These are phyloP conservation scores for Alternaria hordeiaustralica DNA, from an alignment of 2,329 filamentous ascomycete species.

Conservation along the genomic window DNA sequence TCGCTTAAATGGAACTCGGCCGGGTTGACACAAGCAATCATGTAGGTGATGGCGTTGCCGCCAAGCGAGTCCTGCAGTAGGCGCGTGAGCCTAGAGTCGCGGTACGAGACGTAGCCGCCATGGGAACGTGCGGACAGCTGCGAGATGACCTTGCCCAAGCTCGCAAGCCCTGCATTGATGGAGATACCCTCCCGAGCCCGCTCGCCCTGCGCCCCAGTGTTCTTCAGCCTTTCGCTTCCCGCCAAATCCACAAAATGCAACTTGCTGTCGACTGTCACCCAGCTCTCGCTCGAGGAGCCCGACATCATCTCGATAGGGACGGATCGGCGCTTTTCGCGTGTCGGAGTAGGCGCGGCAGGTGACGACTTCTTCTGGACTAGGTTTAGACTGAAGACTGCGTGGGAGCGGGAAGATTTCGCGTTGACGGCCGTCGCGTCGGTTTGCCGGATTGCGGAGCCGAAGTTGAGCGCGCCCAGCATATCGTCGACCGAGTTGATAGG, in stretches of 20 bases:
- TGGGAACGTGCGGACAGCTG: constrained; percentile 89
- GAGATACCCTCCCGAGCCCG: constrained; percentile 95
- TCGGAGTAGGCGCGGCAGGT: constrained; percentile 51
- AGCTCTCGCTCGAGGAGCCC: constrained; percentile 59
- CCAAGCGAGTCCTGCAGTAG: constrained; percentile 95
- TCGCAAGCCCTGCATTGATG: constrained; percentile 94
- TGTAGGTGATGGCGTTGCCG: constrained; percentile 97
- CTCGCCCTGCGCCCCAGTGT: constrained; percentile 93
- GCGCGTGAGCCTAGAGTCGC: constrained; percentile 95
- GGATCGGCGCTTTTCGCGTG: constrained; percentile 82
- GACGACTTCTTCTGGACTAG: constrained; percentile 82
- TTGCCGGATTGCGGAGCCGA: constrained; percentile 92
- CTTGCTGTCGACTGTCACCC: constrained; percentile 94
- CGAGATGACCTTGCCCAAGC: constrained; percentile 96
- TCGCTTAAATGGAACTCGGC: constrained; percentile 97
- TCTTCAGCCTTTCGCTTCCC: constrained; percentile 95
- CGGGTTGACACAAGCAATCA: constrained; percentile 98
- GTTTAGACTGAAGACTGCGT: constrained; percentile 96
- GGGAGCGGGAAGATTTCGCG: constrained; percentile 94
- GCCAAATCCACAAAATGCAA: constrained; percentile 98
- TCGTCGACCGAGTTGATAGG: constrained; percentile 92
- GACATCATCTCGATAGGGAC: constrained; percentile 83
- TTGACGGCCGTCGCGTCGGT: constrained; percentile 98
- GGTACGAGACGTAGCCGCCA: constrained; percentile 93
- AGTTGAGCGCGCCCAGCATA: constrained; percentile 84